A percentile compares a stretch with the other conserved stretches of the same genome.
Evolutionary conservation across 1,139 yeast genomes (phyloP).

Genomic region (Maudiozyma humilis): DNA sequence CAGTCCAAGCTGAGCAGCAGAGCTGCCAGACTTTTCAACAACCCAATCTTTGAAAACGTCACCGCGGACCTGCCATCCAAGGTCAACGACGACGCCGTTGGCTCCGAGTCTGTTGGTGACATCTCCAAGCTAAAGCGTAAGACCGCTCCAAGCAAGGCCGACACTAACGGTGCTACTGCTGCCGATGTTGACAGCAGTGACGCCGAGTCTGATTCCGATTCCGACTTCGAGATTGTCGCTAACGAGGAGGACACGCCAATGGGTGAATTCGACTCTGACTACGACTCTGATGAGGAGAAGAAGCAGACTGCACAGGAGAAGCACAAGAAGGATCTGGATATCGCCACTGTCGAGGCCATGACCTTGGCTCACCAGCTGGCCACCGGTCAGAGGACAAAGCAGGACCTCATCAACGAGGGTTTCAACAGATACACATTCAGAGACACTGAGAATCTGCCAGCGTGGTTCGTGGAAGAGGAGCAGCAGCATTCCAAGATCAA

Average conservation of each 20-base stretch:
- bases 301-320: slow-evolving; percentile 36
- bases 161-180: slow-evolving; percentile 6
- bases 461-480: slow-evolving; percentile 94
- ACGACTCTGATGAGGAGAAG: slow-evolving; percentile 43
- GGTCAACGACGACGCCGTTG: slow-evolving; percentile 9
- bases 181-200: slow-evolving; percentile 7
- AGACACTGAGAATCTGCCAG: slow-evolving; percentile 84
- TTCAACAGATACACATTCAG: slow-evolving; percentile 87
- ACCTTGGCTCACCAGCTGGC: slow-evolving; percentile 95
- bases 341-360: slow-evolving; percentile 95
- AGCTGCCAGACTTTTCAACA: slow-evolving; percentile 72
- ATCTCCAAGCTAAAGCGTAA: slow-evolving; percentile 12
- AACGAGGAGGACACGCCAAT: slow-evolving; percentile 35
- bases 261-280: slow-evolving; percentile 35
- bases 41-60: slow-evolving; percentile 64
- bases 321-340: slow-evolving; percentile 60
- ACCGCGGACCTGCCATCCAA: slow-evolving; percentile 36
- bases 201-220: slow-evolving; percentile 25
- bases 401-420: slow-evolving; percentile 83
- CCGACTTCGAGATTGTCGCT: slow-evolving; percentile 50
- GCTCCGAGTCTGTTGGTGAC: slow-evolving; percentile 22
- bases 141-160: slow-evolving; percentile 7
- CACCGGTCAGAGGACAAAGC: slow-evolving; percentile 72
- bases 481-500: slow-evolving; percentile 72
- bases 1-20: slow-evolving; percentile 53